Percentiles rank a stretch among this genome's conserved stretches.
phyloP scores from a whole-genome alignment of 768 basidiomycete genomes.

The Multifurca ochricompacta region DNA sequence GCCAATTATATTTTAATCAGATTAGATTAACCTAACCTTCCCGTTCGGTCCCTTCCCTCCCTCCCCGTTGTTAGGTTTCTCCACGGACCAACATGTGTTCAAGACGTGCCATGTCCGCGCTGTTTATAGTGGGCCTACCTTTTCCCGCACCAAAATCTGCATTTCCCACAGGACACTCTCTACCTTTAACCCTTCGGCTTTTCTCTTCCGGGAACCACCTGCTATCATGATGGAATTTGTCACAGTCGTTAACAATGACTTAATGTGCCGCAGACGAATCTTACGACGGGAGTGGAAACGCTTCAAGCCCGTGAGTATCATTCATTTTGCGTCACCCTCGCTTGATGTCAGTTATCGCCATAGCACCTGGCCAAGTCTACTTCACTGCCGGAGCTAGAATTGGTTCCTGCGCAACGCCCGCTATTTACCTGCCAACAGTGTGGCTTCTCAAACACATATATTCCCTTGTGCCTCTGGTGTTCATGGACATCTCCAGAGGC shows the following conservation, averaged over 20 bases:
- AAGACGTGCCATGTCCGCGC: background rate
- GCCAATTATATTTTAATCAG: background rate
- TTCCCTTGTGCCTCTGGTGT: slow-evolving; percentile 21
- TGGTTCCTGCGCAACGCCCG: slow-evolving; percentile 13
- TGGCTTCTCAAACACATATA: slow-evolving; percentile 17
- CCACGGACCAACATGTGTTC: slow-evolving; percentile 16
- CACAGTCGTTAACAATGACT: background rate
- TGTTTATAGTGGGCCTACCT: background rate
- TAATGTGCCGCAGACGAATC: slow-evolving; percentile 15
- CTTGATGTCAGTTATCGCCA: background rate
- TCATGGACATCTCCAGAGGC: slow-evolving; percentile 16
- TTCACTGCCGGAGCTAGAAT: slow-evolving; percentile 13
- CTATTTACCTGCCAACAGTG: slow-evolving; percentile 18
- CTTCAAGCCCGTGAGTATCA: slow-evolving; percentile 3
- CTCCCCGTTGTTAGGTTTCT: too few relatives aligned
- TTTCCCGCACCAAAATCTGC: slow-evolving; percentile 2
- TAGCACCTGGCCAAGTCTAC: slow-evolving; percentile 19
- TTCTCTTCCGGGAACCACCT: background rate
- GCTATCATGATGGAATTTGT: background rate
- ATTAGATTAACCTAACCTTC: background rate
- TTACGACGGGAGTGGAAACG: slow-evolving; percentile 16
- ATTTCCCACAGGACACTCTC: background rate
- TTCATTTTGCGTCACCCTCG: background rate
- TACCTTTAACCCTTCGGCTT: background rate
- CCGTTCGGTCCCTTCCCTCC: too few relatives aligned